These are phyloP conservation scores for Ustilago curta DNA, from an alignment of 1,284 basidiomycete species.

Conservation along the genomic window DNA sequence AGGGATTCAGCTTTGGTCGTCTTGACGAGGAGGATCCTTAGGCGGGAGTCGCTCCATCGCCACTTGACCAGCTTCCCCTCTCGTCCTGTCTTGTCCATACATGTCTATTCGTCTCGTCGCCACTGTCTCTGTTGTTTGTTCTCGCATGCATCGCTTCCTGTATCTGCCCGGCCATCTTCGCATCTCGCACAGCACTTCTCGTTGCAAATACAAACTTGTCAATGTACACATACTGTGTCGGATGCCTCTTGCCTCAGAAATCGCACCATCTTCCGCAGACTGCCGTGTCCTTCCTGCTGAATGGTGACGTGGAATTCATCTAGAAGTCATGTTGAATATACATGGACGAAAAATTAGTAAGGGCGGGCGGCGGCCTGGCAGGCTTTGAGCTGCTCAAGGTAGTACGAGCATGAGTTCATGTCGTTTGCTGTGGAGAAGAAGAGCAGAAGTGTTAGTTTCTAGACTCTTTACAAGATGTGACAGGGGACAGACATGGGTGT, in stretches of 20 bases:
- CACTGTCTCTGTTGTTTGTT: too few species aligned
- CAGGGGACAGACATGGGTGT: background rate
- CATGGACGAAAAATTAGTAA: constrained; percentile 46
- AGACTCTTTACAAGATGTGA: background rate
- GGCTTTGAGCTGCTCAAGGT: constrained; percentile 72
- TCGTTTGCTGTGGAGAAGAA: constrained; percentile 70
- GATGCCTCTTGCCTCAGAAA: constrained; percentile 1
- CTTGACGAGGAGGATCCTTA: constrained; percentile 32
- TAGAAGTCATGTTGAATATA: constrained; percentile 14
- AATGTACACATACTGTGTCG: constrained; percentile 3
- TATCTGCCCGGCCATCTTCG: too few species aligned
- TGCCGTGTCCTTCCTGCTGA: constrained; percentile 5
- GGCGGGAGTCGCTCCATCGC: background rate
- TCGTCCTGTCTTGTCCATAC: background rate
- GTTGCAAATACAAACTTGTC: background rate
- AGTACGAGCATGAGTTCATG: constrained; percentile 74
- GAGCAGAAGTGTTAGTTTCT: constrained; percentile 5
- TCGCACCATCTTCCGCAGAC: constrained; percentile 1
- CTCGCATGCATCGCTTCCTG: too few species aligned
- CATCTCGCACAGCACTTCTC: constrained; percentile 5
- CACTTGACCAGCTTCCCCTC: background rate
- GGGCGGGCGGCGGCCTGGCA: constrained; percentile 67
- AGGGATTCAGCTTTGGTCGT: constrained; percentile 36
- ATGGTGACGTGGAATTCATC: constrained; percentile 34
- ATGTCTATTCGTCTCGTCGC: background rate